Base-by-base conservation (phyloP, 768 basidiomycete genomes). In the Lentinula lateritia region DNA sequence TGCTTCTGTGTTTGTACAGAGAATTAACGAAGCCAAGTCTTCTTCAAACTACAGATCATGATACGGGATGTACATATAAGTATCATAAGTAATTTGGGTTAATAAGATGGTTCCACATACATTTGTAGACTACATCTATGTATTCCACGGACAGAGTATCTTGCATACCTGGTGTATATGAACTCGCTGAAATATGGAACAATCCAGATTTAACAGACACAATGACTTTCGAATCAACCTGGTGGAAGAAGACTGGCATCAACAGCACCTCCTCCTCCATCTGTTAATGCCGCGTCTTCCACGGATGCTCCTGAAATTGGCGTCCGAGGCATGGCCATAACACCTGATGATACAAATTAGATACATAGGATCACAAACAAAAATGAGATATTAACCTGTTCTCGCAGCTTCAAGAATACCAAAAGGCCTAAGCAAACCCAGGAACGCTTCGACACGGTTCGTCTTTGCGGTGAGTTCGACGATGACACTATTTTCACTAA, bases 321-420 rank as follows among this genome's bases (percentile, higher is more conserved):
- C 5, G 97, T 97, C 63, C 97, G 85, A 4, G 97, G 97, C 92
- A 99, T 97, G 6, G 92, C 95, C 96, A 99, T 99, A 42, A 92
- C 76, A 70, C 95, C 95, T 96, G 64, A 5, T 96, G 64, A 5
- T 38, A 55, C 56, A 52, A 15, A 54, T 34, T 58, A 39, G 60
- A 28, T 46, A n/a, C n/a, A n/a, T n/a, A 64, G 32, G 64, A 52
- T 46, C 38, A 36, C 28, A 16, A 34, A 48, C 34, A 57, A n/a
- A 45, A 36, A 35, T 62, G 16, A 54, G 28, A 28, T 28, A 28
- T 78, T 61, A 63, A 95, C 95, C 96, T 38, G 94, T 95, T 60
- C 97, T 79, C 20, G 97, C 95, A 34, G 93, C 90, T 77, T 99
- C 97, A 58, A 99, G 82, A 58, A 99, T 86, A 41, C 97, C 97